Conservation (phyloP, 306 rosid genomes). For the Begonia peltatifolia region DNA sequence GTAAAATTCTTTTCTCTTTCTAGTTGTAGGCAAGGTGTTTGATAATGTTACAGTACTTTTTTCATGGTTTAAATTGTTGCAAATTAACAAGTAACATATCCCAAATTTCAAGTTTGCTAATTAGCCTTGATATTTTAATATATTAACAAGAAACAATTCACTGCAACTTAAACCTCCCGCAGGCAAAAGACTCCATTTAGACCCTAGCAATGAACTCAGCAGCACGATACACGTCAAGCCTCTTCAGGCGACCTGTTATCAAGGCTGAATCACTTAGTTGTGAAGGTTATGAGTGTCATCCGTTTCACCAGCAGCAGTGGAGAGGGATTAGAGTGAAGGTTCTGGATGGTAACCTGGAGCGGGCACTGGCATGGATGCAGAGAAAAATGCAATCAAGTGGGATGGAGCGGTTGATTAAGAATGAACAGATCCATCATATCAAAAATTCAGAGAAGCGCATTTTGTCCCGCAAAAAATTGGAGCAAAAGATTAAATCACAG, state of each 20-base stretch:
- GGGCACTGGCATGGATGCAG: conserved; percentile 47
- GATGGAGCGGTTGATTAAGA: conserved; percentile 69
- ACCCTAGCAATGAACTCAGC: conserved; percentile 40
- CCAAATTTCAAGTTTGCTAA: too few species aligned
- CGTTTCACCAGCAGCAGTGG: conserved; percentile 38
- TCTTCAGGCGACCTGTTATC: conserved; percentile 22
- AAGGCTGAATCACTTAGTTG: conserved; percentile 12
- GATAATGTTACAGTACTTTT: too few species aligned
- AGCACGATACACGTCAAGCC: conserved; percentile 22
- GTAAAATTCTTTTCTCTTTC: too few species aligned
- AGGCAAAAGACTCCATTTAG: background rate
- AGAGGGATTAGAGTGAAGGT: conserved; percentile 77
- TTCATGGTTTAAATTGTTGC: too few species aligned
- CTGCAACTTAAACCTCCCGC: too few species aligned
- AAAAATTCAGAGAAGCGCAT: conserved; percentile 90
- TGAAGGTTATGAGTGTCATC: conserved; percentile 4
- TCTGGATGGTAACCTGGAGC: conserved; percentile 45
- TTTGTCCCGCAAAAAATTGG: conserved; percentile 51
- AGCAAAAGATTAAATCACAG: conserved; percentile 44
- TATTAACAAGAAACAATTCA: too few species aligned
- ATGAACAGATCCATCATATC: conserved; percentile 47
- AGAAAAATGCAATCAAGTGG: conserved; percentile 77
- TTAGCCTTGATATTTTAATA: too few species aligned
- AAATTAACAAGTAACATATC: too few species aligned
- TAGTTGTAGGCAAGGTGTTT: too few species aligned